These are phyloP conservation scores for Chlorociboria aeruginascens DNA, from an alignment of 495 filamentous ascomycete species.

Conservation along the genomic window DNA sequence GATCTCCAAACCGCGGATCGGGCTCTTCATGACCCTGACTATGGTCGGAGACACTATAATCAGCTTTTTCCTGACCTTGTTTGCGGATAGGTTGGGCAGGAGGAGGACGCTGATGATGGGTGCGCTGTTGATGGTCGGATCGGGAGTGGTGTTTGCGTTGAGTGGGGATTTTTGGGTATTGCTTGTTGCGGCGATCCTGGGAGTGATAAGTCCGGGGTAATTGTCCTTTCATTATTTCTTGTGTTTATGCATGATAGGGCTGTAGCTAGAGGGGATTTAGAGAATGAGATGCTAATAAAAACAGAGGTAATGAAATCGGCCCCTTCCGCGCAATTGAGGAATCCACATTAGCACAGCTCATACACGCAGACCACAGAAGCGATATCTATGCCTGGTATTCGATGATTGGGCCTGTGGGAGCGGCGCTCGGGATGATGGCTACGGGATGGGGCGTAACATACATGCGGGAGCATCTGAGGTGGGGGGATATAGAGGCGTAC, in stretches of 20 bases:
- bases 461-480: slow-evolving; percentile 34
- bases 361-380: slow-evolving; percentile 42
- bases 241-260: no score
- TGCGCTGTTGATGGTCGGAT: slow-evolving; percentile 52
- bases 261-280: background rate
- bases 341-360: slow-evolving; percentile 65
- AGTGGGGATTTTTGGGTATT: slow-evolving; percentile 64
- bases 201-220: slow-evolving; percentile 64
- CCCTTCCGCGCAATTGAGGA: slow-evolving; percentile 83
- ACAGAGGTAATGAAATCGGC: slow-evolving; percentile 64
- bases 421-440: slow-evolving; percentile 50
- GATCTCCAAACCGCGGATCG: slow-evolving; percentile 60
- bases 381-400: slow-evolving; percentile 82
- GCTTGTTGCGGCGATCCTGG: slow-evolving; percentile 60
- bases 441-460: slow-evolving; percentile 53
- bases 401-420: slow-evolving; percentile 50
- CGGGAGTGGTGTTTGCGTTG: slow-evolving; percentile 57
- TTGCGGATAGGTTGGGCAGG: slow-evolving; percentile 63
- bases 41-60: slow-evolving; percentile 69
- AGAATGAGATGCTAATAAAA: slow-evolving; percentile 2
- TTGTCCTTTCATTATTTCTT: no score
- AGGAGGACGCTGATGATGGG: slow-evolving; percentile 57
- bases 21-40: slow-evolving; percentile 81
- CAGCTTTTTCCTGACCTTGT: slow-evolving; percentile 61
- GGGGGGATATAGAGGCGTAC: slow-evolving; percentile 49